Evolutionary conservation across 176 grass and related monocot species (phyloP), one percentile per base, ranked within the genome.

Genomic region (Dactylis glomerata): DNA sequence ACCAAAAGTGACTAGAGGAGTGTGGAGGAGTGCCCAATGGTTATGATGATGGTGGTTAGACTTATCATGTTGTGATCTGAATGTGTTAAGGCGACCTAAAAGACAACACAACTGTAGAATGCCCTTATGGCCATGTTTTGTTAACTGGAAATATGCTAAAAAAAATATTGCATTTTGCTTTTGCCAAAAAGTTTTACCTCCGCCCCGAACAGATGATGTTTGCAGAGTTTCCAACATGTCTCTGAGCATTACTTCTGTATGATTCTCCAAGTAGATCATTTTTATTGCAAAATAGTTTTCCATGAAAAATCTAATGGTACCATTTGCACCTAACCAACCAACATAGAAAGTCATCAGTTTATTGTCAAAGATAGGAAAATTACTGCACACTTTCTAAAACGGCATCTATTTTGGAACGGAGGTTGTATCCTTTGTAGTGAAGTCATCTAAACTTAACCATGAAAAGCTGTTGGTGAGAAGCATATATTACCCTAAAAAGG

Each of bases 381-480:
- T 26, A 70, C 37, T 70, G 67, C 67, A 68, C 20, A 33, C 33
- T 38, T 68, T 68, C 33, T 68, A 67, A 10, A 68, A n/a, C 33
- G 19, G 7, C 17, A 68, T 68, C 64, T 34, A 37, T 68, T 37
- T 68, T 37, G 33, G 64, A 68, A 68, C 19, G 12, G 36, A 69
- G 61, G 34, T 23, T 36, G 8, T 6, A 38, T 23, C 2, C 5
- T 56, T 38, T 50, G n/a, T 81, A 74, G 36, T 75, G 9, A 81
- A 68, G 57, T 81, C 7, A 83, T 76, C n/a, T 76, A 77, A 70
- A 38, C 15, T 37, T 78, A 78, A 36, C 27, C n/a, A 22, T 32
- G 16, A 33, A 83, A 73, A 65, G 33, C 20, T 72, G 13, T 51
- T 58, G 45, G 19, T 34, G 32, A 10, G 10, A 55, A 46, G 87